Conservation (phyloP, 1,139 yeast genomes). For the Suhomyces atakaporum region DNA sequence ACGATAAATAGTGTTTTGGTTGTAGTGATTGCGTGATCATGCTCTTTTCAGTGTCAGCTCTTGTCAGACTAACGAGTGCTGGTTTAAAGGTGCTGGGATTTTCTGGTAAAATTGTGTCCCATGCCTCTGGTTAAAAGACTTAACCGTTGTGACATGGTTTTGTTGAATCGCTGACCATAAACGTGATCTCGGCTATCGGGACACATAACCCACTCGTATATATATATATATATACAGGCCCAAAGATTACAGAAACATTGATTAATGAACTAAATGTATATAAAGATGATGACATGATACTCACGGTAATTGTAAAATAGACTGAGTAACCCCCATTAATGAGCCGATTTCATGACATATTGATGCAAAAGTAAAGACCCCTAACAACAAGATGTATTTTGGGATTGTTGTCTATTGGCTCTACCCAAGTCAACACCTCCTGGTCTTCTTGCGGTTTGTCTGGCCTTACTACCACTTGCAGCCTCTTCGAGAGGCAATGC, state of each 20-base stretch:
- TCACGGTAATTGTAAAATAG: neutral
- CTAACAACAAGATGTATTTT: conserved; percentile 32
- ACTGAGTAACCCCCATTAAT: neutral
- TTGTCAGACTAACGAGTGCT: too few species aligned
- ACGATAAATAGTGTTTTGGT: too few species aligned
- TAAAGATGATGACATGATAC: conserved; percentile 1
- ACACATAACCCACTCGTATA: too few species aligned
- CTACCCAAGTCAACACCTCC: conserved; percentile 44
- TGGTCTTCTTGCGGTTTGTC: conserved; percentile 27
- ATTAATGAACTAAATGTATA: conserved; percentile 4
- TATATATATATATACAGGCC: too few species aligned
- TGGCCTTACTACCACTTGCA: conserved; percentile 27
- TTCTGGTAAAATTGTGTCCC: too few species aligned
- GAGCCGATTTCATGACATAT: neutral
- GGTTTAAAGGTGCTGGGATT: too few species aligned
- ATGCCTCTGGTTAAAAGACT: too few species aligned
- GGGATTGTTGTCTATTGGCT: conserved; percentile 26
- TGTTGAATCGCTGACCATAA: too few species aligned
- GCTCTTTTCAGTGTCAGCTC: too few species aligned
- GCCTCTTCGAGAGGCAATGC: conserved; percentile 49
- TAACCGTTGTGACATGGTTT: too few species aligned
- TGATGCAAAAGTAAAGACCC: neutral
- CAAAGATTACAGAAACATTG: conserved; percentile 1
- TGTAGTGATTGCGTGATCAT: too few species aligned
- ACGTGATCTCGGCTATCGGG: too few species aligned